Evolutionary conservation across 257 asterid genomes (phyloP).

Genomic region (Jacaranda copaia): DNA sequence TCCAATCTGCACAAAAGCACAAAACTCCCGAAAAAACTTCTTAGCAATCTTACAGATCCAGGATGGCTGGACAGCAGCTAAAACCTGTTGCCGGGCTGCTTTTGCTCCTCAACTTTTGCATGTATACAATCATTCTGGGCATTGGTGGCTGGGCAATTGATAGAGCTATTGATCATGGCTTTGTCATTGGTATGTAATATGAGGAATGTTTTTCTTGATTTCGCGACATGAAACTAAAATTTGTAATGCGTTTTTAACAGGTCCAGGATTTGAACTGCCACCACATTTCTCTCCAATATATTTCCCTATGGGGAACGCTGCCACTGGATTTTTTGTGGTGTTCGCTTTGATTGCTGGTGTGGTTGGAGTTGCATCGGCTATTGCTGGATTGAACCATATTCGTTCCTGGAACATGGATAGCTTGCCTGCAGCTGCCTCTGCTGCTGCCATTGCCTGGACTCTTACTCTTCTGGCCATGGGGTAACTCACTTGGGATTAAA

Average conservation of each 20-base stretch:
- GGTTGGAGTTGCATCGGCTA: constrained; percentile 72
- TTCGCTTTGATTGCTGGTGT: constrained; percentile 82
- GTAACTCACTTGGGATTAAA: constrained; percentile 38
- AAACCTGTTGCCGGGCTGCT: constrained; percentile 71
- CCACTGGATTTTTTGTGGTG: constrained; percentile 88
- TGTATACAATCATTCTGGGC: constrained; percentile 75
- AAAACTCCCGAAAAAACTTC: constrained; percentile 5
- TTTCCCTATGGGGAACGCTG: constrained; percentile 93
- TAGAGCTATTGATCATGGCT: constrained; percentile 80
- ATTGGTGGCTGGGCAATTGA: constrained; percentile 85
- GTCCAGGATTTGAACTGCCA: constrained; percentile 67
- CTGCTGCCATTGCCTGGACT: constrained; percentile 81
- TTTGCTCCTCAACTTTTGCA: constrained; percentile 83
- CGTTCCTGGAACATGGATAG: constrained; percentile 68
- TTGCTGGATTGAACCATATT: constrained; percentile 71
- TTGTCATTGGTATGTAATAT: constrained; percentile 63
- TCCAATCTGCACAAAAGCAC: constrained; percentile 23
- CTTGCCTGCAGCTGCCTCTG: constrained; percentile 70
- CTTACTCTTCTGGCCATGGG: constrained; percentile 96
- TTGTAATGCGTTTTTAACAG: constrained; percentile 40
- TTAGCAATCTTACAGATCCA: neutral
- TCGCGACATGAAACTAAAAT: no score
- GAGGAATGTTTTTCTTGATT: no score
- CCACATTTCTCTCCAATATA: constrained; percentile 88
- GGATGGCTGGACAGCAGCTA: constrained; percentile 63